Conservation (phyloP, 257 asterid species). For the Salvia rosmarinus region DNA sequence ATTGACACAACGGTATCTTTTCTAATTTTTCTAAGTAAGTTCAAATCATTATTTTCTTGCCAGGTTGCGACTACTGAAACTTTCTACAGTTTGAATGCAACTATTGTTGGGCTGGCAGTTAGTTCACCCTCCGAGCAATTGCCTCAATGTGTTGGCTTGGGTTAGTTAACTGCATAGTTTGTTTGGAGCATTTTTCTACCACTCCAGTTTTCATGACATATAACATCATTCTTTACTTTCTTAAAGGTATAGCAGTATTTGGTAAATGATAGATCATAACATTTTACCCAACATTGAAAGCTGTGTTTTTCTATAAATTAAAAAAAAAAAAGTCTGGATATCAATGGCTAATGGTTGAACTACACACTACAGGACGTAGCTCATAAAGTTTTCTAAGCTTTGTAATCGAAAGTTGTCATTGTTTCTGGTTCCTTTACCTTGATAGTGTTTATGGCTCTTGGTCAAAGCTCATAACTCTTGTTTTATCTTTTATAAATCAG, state of each 20-base stretch:
- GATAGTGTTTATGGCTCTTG: slow-evolving; percentile 15
- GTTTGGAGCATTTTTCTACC: background rate
- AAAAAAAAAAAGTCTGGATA: background rate
- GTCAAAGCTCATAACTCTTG: slow-evolving; percentile 17
- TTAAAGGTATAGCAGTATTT: background rate
- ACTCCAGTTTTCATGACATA: background rate
- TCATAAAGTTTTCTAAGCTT: slow-evolving; percentile 7
- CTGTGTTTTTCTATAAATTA: background rate
- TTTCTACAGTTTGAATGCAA: slow-evolving; percentile 88
- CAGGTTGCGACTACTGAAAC: slow-evolving; percentile 72
- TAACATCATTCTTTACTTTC: background rate
- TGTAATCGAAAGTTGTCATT: background rate
- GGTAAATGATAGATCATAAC: background rate
- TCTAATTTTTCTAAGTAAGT: background rate
- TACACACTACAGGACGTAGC: background rate
- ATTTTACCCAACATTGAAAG: background rate
- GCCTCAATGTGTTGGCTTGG: slow-evolving; percentile 90
- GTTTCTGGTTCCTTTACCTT: background rate
- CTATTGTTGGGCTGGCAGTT: slow-evolving; percentile 81
- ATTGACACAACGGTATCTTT: no score
- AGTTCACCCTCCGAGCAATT: slow-evolving; percentile 53
- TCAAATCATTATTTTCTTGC: slow-evolving; percentile 5
- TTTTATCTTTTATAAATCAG: slow-evolving; percentile 47
- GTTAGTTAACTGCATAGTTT: slow-evolving; percentile 49
- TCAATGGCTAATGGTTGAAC: background rate